Evolutionary conservation across 768 basidiomycete genomes (phyloP).

Genomic region (Sarcomyxa edulis): DNA sequence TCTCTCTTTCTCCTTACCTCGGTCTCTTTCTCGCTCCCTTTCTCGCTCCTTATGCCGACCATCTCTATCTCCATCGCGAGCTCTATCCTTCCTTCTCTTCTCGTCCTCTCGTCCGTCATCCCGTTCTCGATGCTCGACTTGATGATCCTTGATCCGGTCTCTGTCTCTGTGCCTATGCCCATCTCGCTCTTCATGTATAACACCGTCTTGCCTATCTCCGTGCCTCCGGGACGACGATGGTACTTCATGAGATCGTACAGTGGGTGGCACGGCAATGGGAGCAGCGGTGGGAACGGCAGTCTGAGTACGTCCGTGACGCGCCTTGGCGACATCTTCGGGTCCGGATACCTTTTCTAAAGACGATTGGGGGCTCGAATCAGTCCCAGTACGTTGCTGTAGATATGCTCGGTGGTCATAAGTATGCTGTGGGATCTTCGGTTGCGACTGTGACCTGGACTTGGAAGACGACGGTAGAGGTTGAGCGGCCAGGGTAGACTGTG

Average conservation of each 20-base stretch:
- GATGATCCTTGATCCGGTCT: no score
- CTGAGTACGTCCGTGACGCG: conserved; percentile 4
- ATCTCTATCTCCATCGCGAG: conserved; percentile 4
- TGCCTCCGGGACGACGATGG: conserved; percentile 3
- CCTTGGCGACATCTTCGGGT: conserved; percentile 4
- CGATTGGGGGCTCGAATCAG: conserved; percentile 6
- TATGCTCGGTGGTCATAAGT: not conserved
- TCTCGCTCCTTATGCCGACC: conserved; percentile 3
- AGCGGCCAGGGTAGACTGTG: not conserved
- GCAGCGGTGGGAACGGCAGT: conserved; percentile 3
- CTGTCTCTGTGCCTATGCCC: conserved; percentile 4
- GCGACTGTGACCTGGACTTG: not conserved
- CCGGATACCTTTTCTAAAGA: conserved; percentile 10
- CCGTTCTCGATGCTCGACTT: no score
- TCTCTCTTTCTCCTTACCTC: conserved; percentile 5
- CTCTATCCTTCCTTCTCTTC: not conserved
- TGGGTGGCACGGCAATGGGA: conserved; percentile 1
- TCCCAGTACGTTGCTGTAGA: conserved; percentile 3
- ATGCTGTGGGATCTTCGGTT: no score
- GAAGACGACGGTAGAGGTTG: not conserved
- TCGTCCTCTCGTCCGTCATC: conserved; percentile 4
- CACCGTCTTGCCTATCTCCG: conserved; percentile 5
- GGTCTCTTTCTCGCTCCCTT: conserved; percentile 10
- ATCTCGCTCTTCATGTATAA: conserved; percentile 10
- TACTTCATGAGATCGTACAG: conserved; percentile 4